Percentiles rank a stretch among this genome's conserved stretches.
phyloP scores from a whole-genome alignment of 169 alveolate genomes.

The Plasmodium blacklocki region DNA sequence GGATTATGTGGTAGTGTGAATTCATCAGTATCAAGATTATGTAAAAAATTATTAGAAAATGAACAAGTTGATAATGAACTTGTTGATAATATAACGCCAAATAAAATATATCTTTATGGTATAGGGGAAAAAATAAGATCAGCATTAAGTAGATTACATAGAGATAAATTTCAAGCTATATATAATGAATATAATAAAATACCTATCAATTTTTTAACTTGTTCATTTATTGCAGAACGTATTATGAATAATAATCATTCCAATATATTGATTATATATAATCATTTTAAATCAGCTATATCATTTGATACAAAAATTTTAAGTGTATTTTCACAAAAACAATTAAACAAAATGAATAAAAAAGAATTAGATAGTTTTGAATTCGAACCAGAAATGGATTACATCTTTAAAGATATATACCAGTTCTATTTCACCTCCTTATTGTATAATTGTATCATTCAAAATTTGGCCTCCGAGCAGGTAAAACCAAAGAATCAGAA shows the following conservation, averaged over 20 bases:
- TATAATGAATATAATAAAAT: conserved; percentile 63
- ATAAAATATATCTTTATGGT: conserved; percentile 76
- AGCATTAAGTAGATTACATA: conserved; percentile 81
- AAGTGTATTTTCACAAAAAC: conserved; percentile 81
- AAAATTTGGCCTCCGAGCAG: conserved; percentile 85
- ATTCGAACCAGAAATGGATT: conserved; percentile 84
- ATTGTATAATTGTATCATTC: conserved; percentile 83
- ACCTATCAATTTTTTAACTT: conserved; percentile 59
- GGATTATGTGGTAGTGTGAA: conserved; percentile 92
- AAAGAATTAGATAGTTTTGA: conserved; percentile 82
- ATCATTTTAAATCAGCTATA: conserved; percentile 90
- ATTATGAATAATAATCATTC: conserved; percentile 84
- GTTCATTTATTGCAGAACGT: conserved; percentile 66
- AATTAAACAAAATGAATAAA: conserved; percentile 81
- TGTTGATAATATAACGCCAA: conserved; percentile 51
- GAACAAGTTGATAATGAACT: conserved; percentile 31
- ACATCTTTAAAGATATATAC: conserved; percentile 83
- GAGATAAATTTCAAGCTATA: conserved; percentile 77
- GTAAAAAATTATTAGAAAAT: conserved; percentile 58
- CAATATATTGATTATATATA: conserved; percentile 82
- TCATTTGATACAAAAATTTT: conserved; percentile 87
- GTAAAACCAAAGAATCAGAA: conserved; percentile 2
- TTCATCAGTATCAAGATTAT: conserved; percentile 82
- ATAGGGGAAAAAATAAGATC: conserved; percentile 83
- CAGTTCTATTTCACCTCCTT: conserved; percentile 84